phyloP scores from a whole-genome alignment of 208 protist genomes.

The Leptomonas pyrrhocoris region DNA sequence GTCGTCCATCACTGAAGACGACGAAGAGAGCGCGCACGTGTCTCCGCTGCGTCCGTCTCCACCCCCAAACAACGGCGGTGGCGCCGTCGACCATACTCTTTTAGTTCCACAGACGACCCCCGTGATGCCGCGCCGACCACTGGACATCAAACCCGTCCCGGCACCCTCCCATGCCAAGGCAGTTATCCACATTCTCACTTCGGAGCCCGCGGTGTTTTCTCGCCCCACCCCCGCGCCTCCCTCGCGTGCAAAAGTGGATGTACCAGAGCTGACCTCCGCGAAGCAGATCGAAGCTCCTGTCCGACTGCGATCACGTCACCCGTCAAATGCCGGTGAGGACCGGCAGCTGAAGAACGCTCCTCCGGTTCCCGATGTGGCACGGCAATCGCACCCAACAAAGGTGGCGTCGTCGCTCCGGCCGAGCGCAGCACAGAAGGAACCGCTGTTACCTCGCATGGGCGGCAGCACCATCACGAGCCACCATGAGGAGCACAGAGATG shows the following conservation, averaged over 20 bases:
- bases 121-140: neutral
- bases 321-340: neutral
- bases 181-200: neutral
- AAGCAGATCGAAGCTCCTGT: slow-evolving; percentile 1
- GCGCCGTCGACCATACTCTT: no score
- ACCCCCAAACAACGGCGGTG: neutral
- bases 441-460: neutral
- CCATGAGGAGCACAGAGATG: neutral
- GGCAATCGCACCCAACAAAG: neutral
- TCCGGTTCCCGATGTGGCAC: neutral
- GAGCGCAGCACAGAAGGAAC: neutral
- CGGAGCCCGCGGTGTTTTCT: neutral
- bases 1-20: no score
- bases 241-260: neutral
- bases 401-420: neutral
- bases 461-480: neutral
- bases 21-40: neutral
- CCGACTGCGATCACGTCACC: neutral
- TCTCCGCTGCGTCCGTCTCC: neutral
- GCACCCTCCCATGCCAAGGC: neutral
- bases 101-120: no score
- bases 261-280: slow-evolving; percentile 9
- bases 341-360: neutral
- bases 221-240: neutral
- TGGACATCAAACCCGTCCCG: neutral